These are phyloP conservation scores for Schizonepeta tenuifolia DNA, from an alignment of 257 asterid species.

Conservation along the genomic window DNA sequence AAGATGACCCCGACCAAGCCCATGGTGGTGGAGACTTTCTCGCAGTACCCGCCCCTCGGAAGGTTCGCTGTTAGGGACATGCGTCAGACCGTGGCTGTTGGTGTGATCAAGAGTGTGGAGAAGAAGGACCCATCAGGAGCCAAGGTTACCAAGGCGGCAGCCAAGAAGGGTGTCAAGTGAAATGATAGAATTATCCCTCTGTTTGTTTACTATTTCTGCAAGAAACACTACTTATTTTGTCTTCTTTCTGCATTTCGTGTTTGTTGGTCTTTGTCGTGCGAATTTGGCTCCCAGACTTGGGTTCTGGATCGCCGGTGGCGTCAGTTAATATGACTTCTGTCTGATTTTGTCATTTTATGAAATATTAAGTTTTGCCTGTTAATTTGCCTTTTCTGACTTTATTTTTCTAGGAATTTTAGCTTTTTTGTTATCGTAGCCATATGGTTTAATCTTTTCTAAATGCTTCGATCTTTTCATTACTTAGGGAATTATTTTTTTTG, in stretches of 20 bases:
- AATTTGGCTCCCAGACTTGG: constrained; percentile 43
- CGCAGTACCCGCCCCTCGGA: constrained; percentile 56
- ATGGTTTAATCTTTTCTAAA: too few species aligned
- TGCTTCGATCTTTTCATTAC: too few species aligned
- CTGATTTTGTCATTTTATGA: neutral
- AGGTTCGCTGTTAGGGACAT: constrained; percentile 63
- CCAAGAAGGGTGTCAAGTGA: constrained; percentile 56
- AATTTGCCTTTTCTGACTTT: neutral
- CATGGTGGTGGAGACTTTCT: constrained; percentile 59
- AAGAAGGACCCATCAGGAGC: constrained; percentile 64
- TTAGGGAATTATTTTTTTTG: too few species aligned
- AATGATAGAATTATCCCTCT: neutral
- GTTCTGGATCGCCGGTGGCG: constrained; percentile 50
- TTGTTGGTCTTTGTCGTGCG: constrained; percentile 14
- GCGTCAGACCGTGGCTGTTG: constrained; percentile 64
- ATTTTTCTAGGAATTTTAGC: neutral
- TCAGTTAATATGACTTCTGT: neutral
- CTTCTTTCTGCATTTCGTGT: neutral
- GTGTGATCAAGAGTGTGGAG: constrained; percentile 52
- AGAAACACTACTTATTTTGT: neutral
- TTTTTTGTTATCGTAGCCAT: too few species aligned
- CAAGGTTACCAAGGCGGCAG: constrained; percentile 65
- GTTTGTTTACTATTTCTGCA: neutral
- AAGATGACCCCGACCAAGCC: constrained; percentile 67
- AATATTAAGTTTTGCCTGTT: neutral